A percentile compares a stretch with the other conserved stretches of the same genome.
Evolutionary conservation across 2,329 filamentous ascomycete genomes (phyloP).

Genomic region (Venturia aucupariae): DNA sequence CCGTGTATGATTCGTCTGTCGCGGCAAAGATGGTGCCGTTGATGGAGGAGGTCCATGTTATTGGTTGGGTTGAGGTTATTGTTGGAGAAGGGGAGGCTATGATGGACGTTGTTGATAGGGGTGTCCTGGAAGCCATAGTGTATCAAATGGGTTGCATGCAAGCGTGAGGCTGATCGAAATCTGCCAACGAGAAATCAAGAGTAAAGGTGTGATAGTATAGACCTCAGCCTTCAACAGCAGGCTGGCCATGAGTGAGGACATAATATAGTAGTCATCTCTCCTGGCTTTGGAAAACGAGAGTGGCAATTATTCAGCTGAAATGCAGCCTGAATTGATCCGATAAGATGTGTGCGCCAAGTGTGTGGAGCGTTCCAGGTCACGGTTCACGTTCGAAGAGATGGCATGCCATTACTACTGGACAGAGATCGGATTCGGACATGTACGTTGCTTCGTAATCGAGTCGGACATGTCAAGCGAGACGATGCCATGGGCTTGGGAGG

Average conservation of each 20-base stretch:
- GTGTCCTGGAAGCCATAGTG: background rate
- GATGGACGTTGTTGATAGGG: background rate
- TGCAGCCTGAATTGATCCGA: background rate
- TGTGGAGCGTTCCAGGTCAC: background rate
- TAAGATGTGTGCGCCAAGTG: background rate
- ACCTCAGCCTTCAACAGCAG: background rate
- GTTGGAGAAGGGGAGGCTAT: background rate
- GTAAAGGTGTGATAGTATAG: background rate
- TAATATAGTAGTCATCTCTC: background rate
- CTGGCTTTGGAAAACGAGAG: background rate
- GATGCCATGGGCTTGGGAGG: background rate
- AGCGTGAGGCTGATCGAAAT: background rate
- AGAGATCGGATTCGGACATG: background rate
- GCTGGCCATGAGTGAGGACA: background rate
- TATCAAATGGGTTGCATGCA: background rate
- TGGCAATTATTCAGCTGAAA: background rate
- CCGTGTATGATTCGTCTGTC: background rate
- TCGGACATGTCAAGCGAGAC: background rate
- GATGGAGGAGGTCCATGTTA: background rate
- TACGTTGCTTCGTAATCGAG: constrained; percentile 3
- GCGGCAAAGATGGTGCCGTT: background rate
- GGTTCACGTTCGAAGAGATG: background rate
- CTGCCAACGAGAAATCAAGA: background rate
- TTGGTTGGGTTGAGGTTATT: background rate
- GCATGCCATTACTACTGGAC: background rate